Evolutionary conservation across 2,329 filamentous ascomycete genomes (phyloP), one percentile per base, ranked within the genome.

Genomic region (Nothophaeocryptopus gaeumannii): DNA sequence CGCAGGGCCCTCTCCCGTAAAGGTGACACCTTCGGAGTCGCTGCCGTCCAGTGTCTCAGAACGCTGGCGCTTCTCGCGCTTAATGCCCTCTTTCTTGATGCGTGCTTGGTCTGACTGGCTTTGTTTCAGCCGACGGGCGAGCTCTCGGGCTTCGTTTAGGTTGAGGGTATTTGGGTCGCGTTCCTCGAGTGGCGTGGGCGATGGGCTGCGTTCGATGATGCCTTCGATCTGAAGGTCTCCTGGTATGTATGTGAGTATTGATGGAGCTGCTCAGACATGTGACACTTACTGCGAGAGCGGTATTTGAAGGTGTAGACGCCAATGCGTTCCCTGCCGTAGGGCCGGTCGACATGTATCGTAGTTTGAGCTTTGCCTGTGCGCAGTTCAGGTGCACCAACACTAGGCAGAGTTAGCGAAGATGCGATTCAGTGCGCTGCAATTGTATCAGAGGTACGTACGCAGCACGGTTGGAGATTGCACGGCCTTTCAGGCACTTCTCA

Each of bases 401-500:
- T 58, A 36, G 1, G 8, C 29, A 31, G 10, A 14, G 31, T 55
- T 34, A 51, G 48, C 12, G n/a, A n/a, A n/a, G n/a, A n/a, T n/a
- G n/a, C n/a, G n/a, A n/a, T n/a, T n/a, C n/a, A 11, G 13, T 20
- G n/a, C 7, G 29, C 33, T 29, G 15, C 12, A 10, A 42, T n/a
- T n/a, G n/a, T n/a, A n/a, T 2, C 5, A n/a, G 29, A 13, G 13
- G 13, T 32, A 58, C 58, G 41, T 39, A 64, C 62, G 45, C 46
- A 2, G 58, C 53, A n/a, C 53, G 51, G 8, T 41, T 59, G 0
- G 62, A 63, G 26, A 66, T 57, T 0, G 60, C 51, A 7, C 61
- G 58, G 3, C 63, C 63, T 43, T 66, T 66, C 36, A 63, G 35
- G 12, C 51, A 48, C 45, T 66, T 64, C 45, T 66, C 62, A 0